These are phyloP conservation scores for Monosporascus sp. DNA, from an alignment of 2,329 filamentous ascomycete genomes.

Conservation along the genomic window DNA sequence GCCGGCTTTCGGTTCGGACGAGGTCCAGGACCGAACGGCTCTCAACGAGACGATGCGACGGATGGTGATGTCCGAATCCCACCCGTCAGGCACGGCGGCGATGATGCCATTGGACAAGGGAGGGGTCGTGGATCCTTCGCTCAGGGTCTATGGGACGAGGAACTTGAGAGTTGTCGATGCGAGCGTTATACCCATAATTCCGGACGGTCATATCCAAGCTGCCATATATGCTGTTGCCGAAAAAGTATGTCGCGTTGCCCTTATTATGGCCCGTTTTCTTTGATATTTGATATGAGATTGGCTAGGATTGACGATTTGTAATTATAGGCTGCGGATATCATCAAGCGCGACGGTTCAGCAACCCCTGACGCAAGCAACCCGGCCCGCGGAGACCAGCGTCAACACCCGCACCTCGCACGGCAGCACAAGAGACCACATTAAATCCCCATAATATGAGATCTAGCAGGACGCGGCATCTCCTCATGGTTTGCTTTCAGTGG, in stretches of 20 bases:
- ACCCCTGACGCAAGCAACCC: background rate
- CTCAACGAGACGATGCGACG: conserved; percentile 14
- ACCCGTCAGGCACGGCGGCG: conserved; percentile 36
- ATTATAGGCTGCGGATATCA: conserved; percentile 39
- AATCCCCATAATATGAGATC: background rate
- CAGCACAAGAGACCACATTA: background rate
- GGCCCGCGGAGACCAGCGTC: background rate
- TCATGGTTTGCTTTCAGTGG: background rate
- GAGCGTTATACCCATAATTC: conserved; percentile 38
- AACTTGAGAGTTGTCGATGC: conserved; percentile 42
- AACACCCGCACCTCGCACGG: background rate
- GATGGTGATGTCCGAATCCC: conserved; percentile 35
- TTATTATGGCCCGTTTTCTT: background rate
- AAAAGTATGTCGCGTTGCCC: conserved; percentile 26
- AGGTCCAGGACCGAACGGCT: conserved; percentile 18
- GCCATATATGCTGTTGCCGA: conserved; percentile 26
- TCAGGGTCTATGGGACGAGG: conserved; percentile 37
- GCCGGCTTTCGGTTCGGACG: conserved; percentile 12
- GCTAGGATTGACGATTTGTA: conserved; percentile 4
- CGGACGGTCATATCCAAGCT: conserved; percentile 29
- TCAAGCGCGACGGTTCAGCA: conserved; percentile 26
- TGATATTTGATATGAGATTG: background rate
- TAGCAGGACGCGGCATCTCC: conserved; percentile 1
- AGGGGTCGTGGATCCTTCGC: conserved; percentile 37
- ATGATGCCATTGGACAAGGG: conserved; percentile 39